These are phyloP conservation scores for Parathielavia hyrcaniae DNA, from an alignment of 495 filamentous ascomycete species.

Conservation along the genomic window DNA sequence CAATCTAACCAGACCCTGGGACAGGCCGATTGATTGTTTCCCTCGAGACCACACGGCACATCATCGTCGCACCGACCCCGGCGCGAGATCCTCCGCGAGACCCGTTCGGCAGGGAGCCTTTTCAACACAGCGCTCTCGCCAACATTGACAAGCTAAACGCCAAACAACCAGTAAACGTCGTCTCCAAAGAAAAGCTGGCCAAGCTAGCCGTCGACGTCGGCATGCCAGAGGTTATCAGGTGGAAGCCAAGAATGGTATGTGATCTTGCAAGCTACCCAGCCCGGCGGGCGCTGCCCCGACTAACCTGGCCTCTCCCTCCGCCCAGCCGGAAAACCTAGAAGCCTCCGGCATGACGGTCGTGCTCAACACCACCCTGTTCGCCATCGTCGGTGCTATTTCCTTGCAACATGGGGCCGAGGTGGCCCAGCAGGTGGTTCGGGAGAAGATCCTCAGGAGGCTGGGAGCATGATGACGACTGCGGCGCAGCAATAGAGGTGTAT, in stretches of 20 bases:
- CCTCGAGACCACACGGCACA: slow-evolving; percentile 65
- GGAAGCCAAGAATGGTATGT: slow-evolving; percentile 76
- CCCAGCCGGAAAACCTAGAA: slow-evolving; percentile 62
- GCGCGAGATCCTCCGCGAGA: slow-evolving; percentile 33
- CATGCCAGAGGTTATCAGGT: slow-evolving; percentile 67
- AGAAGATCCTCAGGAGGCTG: slow-evolving; percentile 60
- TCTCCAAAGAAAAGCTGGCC: slow-evolving; percentile 56
- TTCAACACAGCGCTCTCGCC: slow-evolving; percentile 64
- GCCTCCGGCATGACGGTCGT: slow-evolving; percentile 67
- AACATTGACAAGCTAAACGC: slow-evolving; percentile 61
- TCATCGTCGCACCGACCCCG: slow-evolving; percentile 47
- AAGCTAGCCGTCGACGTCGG: slow-evolving; percentile 63
- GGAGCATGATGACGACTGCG: slow-evolving; percentile 16
- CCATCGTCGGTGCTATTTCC: slow-evolving; percentile 80
- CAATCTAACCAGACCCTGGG: slow-evolving; percentile 12
- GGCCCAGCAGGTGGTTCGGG: slow-evolving; percentile 65
- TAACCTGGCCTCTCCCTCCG: slow-evolving; percentile 10
- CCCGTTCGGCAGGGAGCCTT: slow-evolving; percentile 55
- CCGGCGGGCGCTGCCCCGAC: not conserved
- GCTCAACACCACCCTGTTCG: slow-evolving; percentile 68
- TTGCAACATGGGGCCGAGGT: slow-evolving; percentile 76
- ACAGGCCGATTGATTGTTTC: slow-evolving; percentile 75
- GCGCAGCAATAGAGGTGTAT: slow-evolving; percentile 25
- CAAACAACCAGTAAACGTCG: slow-evolving; percentile 48
- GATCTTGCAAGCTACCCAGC: no score